Conservation (phyloP, 768 basidiomycete genomes). For the Strobilomyces confusus region DNA sequence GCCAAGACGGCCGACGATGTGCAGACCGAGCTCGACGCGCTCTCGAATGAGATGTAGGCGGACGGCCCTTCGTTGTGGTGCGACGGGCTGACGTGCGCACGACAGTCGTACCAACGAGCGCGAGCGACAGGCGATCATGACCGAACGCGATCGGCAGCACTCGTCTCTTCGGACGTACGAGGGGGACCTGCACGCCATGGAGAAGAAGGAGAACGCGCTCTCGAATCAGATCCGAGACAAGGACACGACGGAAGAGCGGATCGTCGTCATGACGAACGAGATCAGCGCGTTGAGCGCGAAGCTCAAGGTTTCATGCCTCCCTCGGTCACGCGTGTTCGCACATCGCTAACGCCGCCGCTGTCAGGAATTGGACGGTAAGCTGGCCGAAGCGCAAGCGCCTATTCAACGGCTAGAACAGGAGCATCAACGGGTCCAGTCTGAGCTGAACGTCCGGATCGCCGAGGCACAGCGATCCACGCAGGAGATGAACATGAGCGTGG, state of each 20-base stretch:
- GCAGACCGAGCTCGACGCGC: constrained; percentile 65
- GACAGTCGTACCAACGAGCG: constrained; percentile 64
- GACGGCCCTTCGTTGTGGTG: neutral
- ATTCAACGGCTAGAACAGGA: constrained; percentile 60
- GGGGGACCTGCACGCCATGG: constrained; percentile 56
- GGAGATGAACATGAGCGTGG: constrained; percentile 61
- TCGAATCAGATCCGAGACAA: constrained; percentile 58
- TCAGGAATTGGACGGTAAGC: constrained; percentile 62
- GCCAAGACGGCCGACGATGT: constrained; percentile 83
- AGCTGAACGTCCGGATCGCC: constrained; percentile 43
- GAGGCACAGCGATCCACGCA: constrained; percentile 56
- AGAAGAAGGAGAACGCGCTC: constrained; percentile 57
- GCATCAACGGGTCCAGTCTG: constrained; percentile 45
- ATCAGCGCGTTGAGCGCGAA: constrained; percentile 40
- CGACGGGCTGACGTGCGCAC: no score
- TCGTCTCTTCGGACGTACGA: constrained; percentile 51
- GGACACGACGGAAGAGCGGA: constrained; percentile 48
- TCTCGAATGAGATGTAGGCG: constrained; percentile 64
- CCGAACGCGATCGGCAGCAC: constrained; percentile 61
- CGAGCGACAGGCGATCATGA: constrained; percentile 51
- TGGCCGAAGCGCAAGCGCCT: constrained; percentile 58
- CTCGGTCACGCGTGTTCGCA: no score
- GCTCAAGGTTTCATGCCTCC: constrained; percentile 52
- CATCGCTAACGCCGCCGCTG: neutral
- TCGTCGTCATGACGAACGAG: constrained; percentile 57